Percentiles rank a stretch among this genome's conserved stretches.
These are phyloP conservation scores for Candida mattraensis DNA, from an alignment of 805 yeast genomes.

Conservation along the genomic window DNA sequence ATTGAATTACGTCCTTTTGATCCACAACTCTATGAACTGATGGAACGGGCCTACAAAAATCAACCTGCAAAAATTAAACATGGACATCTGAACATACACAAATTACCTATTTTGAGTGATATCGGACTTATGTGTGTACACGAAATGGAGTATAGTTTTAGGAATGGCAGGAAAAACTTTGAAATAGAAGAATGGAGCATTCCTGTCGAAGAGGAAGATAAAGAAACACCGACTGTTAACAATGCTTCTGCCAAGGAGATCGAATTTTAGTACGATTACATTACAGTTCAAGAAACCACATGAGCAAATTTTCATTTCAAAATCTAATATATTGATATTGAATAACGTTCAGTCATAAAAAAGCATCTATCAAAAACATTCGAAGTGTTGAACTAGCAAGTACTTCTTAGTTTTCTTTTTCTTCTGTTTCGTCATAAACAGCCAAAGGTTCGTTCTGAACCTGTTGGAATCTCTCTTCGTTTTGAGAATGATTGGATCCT, in stretches of 20 bases:
- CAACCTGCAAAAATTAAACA: constrained; percentile 79
- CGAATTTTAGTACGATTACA: too few relatives aligned
- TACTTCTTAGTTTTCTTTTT: background rate
- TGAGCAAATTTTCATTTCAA: too few relatives aligned
- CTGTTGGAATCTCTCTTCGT: constrained; percentile 40
- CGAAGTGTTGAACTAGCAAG: too few relatives aligned
- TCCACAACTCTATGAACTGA: constrained; percentile 62
- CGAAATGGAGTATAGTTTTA: constrained; percentile 79
- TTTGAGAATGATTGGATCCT: constrained; percentile 47
- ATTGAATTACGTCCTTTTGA: constrained; percentile 80
- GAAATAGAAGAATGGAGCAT: constrained; percentile 96
- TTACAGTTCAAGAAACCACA: too few relatives aligned
- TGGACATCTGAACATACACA: constrained; percentile 76
- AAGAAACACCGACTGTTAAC: constrained; percentile 21
- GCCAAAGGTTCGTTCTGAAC: constrained; percentile 22
- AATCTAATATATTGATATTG: too few relatives aligned
- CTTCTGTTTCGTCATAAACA: constrained; percentile 3
- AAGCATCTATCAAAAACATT: background rate
- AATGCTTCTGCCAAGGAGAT: too few relatives aligned
- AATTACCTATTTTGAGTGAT: constrained; percentile 70
- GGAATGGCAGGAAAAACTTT: constrained; percentile 77
- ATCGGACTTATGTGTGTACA: constrained; percentile 77
- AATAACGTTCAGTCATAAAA: too few relatives aligned
- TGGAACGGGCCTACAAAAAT: constrained; percentile 68
- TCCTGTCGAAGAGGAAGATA: constrained; percentile 85